A percentile compares a stretch with the other conserved stretches of the same genome.
Evolutionary conservation across 139 green algal genomes (phyloP).

Genomic region (Chlamydomonas incerta): DNA sequence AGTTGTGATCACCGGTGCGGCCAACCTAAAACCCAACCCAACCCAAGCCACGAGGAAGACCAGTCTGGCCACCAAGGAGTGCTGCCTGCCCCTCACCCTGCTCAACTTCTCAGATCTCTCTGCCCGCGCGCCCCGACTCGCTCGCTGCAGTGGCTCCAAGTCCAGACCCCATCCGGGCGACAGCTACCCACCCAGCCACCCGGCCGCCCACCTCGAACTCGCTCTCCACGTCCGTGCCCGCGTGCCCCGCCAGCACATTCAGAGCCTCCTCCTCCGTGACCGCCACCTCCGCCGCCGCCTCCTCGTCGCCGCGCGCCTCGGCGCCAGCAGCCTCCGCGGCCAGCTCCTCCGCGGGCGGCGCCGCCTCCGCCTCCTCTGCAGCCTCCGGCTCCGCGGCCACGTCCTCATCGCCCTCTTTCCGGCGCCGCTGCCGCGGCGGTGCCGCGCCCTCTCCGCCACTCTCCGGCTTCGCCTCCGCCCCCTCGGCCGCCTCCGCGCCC

Average conservation of each 20-base stretch:
- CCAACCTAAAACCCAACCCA: no score
- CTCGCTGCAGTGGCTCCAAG: no score
- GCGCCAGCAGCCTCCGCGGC: neutral
- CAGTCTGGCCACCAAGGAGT: no score
- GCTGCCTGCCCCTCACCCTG: no score
- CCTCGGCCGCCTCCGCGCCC: neutral
- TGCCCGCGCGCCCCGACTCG: no score
- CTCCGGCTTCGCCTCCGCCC: neutral
- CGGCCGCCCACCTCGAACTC: conserved; percentile 34
- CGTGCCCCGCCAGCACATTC: conserved; percentile 26
- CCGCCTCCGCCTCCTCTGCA: conserved; percentile 35
- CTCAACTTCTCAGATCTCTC: no score
- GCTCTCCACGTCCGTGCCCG: conserved; percentile 44
- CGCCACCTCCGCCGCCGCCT: conserved; percentile 39
- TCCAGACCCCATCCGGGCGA: no score
- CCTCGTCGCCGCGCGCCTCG: conserved; percentile 19
- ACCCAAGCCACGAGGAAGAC: no score
- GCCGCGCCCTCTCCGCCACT: neutral
- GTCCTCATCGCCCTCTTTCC: neutral
- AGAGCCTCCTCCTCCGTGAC: conserved; percentile 36
- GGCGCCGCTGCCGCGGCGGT: conserved; percentile 4
- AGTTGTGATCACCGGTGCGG: no score
- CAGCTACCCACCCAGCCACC: no score
- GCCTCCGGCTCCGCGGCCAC: conserved; percentile 9
- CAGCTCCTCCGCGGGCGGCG: neutral